Evolutionary conservation across 192 early-diverging fungal species (phyloP), one percentile per base, ranked within the genome.

Genomic region (Gigaspora rosea): DNA sequence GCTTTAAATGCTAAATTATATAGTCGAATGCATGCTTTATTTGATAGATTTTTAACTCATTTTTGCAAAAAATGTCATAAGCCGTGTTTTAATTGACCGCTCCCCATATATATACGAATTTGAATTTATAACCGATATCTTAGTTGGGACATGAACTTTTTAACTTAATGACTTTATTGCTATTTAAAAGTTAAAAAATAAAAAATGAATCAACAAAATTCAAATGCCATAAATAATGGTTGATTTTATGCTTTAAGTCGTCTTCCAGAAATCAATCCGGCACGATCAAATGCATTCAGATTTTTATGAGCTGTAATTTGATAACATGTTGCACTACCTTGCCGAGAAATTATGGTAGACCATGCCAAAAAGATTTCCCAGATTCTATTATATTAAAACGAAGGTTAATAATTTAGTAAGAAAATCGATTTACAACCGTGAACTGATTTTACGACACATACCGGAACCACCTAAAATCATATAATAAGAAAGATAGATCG

Each of bases 311-410:
- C 90, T 62, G 95, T 87, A 80, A 99, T 93, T 88, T 97, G 95
- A 93, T 93, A 99, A 85, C 93, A 94, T 49, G 96, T 99, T 32
- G 97, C 94, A 82, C 91, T 93, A 18, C 97, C 97, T 88, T 99
- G 97, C 80, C 97, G 91, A 59, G 96, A 92, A 73, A 97, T 90
- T 79, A 99, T 97, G 76, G 92, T 90, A 58, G 95, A 96, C 94
- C 95, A 99, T 64, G 95, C 94, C 77, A 99, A 91, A 92, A 99
- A 99, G 84, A 97, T 91, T 90, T 99, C 95, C 97, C 97, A 99
- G 81, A 94, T 87, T 78, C 96, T 76, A 46, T 33, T 16, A 56
- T 11, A 4, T 56, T 48, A 49, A 20, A 22, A 69, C 4, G 15
- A 64, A 18, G 46, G 13, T 27, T 22, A 65, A 11, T 69, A 49